Evolutionary conservation across 1,139 yeast species (phyloP), one percentile per base, ranked within the genome.

Genomic region (Magnusiomyces suaveolens): DNA sequence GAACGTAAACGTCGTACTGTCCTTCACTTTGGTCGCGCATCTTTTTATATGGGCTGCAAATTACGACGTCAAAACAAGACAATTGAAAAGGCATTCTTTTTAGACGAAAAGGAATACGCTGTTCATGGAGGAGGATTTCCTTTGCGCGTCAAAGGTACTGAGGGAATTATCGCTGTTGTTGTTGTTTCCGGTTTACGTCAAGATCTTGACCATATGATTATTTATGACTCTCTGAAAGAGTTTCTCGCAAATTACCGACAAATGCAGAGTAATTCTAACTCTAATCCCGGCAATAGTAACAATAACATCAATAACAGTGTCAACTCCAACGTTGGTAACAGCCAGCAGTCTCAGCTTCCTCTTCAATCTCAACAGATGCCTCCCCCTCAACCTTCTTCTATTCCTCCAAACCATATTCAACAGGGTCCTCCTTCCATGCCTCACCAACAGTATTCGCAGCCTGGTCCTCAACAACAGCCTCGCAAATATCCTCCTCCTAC

Each of bases 101-200:
- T 71, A 24, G 69, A 75, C 25, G 70, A 76, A 21, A 59, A 61
- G 29, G 82, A 80, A n/a, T 81, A 73, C 61, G 81, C 84, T 12
- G 67, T 74, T 51, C 85, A 81, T 60, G 87, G 86, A 12, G 87
- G 87, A 48, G 79, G 81, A 6, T 29, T 29, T 12, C 33, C 33
- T 6, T 12, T 29, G 6, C 12, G 33, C 12, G 12, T 29, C 12
- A 29, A 12, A 29, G 12, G 12, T 6, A 6, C 33, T 12, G 12
- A 29, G 12, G 33, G 33, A 6, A 29, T 53, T 1, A 76, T 80
- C 1, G 70, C 81, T 50, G 79, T 83, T n/a, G 75, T 81, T 43
- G 65, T 29, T 29, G 75, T 81, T 43, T 29, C 33, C 12, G 33
- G 33, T 29, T 29, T 29, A 12, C 33, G 65, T 18, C 70, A 67